phyloP scores from a whole-genome alignment of 1,139 yeast genomes.

The Saccharomycopsis hybrid region DNA sequence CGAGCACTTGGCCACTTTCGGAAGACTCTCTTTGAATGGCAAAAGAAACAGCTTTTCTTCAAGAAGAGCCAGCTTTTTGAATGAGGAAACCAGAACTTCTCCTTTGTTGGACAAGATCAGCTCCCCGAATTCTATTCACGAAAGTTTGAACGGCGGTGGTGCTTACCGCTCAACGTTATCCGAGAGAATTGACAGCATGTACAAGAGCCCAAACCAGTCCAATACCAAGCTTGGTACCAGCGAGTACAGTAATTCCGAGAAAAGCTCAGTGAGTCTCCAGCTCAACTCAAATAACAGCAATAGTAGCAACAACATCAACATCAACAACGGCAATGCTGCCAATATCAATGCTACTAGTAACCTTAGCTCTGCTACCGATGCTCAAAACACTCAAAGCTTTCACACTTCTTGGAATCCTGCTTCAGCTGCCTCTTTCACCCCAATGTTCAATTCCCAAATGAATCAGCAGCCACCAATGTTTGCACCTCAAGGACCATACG shows the following conservation, averaged over 20 bases:
- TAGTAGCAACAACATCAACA: too few relatives aligned
- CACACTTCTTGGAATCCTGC: conserved; percentile 59
- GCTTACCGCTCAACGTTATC: conserved; percentile 46
- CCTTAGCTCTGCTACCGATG: too few relatives aligned
- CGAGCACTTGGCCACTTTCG: conserved; percentile 38
- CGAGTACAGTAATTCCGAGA: conserved; percentile 10
- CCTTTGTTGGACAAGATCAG: conserved; percentile 23
- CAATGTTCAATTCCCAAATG: conserved; percentile 27
- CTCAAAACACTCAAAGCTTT: too few relatives aligned
- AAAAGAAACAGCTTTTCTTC: conserved; percentile 27
- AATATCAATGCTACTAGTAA: too few relatives aligned
- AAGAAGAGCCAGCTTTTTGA: conserved; percentile 47
- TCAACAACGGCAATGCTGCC: not conserved
- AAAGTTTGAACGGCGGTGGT: conserved; percentile 40
- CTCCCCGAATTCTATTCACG: conserved; percentile 47
- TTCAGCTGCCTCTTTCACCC: conserved; percentile 52
- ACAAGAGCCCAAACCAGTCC: conserved; percentile 43
- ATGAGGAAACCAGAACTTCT: conserved; percentile 26
- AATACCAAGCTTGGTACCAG: conserved; percentile 6
- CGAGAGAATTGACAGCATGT: conserved; percentile 57
- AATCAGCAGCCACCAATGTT: conserved; percentile 22
- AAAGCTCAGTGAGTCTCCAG: conserved; percentile 8
- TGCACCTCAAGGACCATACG: conserved; percentile 25
- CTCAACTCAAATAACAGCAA: too few relatives aligned
- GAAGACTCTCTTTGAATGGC: conserved; percentile 29